Evolutionary conservation across 208 protist genomes (phyloP).

Genomic region (Acanthamoeba triangularis): DNA sequence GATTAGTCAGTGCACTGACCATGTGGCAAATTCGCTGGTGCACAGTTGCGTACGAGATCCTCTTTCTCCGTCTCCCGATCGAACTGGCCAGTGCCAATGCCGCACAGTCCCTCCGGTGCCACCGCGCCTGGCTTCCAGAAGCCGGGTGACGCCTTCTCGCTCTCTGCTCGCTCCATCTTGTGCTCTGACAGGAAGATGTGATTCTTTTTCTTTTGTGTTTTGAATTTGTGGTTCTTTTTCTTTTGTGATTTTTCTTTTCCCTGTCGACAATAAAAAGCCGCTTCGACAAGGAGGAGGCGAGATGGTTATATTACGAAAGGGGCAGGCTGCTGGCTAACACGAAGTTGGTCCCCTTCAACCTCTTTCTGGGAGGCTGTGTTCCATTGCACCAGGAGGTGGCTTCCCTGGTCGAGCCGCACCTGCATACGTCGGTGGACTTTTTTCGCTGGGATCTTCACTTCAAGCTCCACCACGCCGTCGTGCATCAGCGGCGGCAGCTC

Average conservation of each 20-base stretch:
- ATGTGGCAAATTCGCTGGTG: background rate
- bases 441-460: background rate
- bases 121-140: constrained; percentile 63
- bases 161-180: constrained; percentile 4
- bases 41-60: background rate
- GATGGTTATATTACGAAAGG: too few relatives aligned
- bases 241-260: too few relatives aligned
- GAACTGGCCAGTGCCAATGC: constrained; percentile 46
- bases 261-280: too few relatives aligned
- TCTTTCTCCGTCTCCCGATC: constrained; percentile 65
- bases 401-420: background rate
- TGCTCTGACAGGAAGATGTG: background rate
- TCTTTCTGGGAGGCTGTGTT: background rate
- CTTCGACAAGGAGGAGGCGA: too few relatives aligned
- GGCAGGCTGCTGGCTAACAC: too few relatives aligned
- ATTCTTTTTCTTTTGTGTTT: background rate
- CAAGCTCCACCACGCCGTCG: background rate
- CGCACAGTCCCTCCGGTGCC: constrained; percentile 28
- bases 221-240: too few relatives aligned
- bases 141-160: constrained; percentile 5
- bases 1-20: background rate
- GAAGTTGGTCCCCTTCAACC: too few relatives aligned
- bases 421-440: background rate
- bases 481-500: background rate
- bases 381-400: background rate